These are phyloP conservation scores for Chenopodium album DNA, from an alignment of 148 eudicot genomes.

Conservation along the genomic window DNA sequence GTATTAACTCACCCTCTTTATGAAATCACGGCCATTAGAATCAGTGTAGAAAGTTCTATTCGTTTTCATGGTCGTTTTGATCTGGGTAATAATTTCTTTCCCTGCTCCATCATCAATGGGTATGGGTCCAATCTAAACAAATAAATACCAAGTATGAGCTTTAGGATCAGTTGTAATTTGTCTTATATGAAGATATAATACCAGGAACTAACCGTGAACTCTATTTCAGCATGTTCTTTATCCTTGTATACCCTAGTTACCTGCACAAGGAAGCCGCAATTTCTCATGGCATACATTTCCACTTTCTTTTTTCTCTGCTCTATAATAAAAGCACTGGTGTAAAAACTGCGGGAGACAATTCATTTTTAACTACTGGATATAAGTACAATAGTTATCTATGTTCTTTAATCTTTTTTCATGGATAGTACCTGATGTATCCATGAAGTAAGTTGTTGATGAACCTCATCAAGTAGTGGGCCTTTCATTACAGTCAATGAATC, in stretches of 20 bases:
- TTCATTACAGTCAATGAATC: conserved; percentile 48
- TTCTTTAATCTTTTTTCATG: background rate
- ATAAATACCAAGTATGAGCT: conserved; percentile 18
- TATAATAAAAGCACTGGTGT: background rate
- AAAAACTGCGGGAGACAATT: background rate
- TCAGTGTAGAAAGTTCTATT: conserved; percentile 70
- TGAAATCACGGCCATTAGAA: conserved; percentile 78
- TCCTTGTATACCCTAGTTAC: conserved; percentile 68
- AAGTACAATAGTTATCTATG: background rate
- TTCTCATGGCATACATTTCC: background rate
- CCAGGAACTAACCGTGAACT: conserved; percentile 53
- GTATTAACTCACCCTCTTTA: conserved; percentile 56
- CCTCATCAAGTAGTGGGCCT: conserved; percentile 69
- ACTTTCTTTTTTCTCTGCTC: background rate
- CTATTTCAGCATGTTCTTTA: conserved; percentile 77
- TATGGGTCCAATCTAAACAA: conserved; percentile 69
- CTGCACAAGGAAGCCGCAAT: conserved; percentile 38
- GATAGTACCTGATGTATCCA: conserved; percentile 67
- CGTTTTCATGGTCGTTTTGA: conserved; percentile 53
- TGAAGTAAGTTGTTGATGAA: conserved; percentile 62
- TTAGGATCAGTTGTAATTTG: background rate
- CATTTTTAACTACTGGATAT: background rate
- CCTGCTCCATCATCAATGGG: conserved; percentile 68
- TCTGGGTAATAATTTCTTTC: conserved; percentile 59
- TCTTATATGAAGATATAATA: conserved; percentile 11